Percentiles rank a stretch among this genome's conserved stretches.
Evolutionary conservation across 352 stramenopile genomes (phyloP).

Genomic region (Globisporangium cylindrosporum): DNA sequence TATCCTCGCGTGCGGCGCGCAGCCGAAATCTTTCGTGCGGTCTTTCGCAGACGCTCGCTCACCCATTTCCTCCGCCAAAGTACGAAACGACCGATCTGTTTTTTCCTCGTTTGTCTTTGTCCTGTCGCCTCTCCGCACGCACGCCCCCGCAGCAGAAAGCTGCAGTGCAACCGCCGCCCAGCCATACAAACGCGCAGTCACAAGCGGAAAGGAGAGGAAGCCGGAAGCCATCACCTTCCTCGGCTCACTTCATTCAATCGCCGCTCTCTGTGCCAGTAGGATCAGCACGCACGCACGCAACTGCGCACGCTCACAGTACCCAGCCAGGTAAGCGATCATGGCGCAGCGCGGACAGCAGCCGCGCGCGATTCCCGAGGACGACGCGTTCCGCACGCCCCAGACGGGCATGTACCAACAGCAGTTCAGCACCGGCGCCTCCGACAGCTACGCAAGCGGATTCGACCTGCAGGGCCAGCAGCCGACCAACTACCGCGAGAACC

Average conservation of each 20-base stretch:
- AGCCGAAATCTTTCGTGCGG: slow-evolving; percentile 1
- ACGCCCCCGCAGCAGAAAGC: neutral
- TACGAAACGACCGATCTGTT: neutral
- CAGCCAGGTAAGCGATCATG: neutral
- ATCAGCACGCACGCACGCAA: neutral
- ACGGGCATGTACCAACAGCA: slow-evolving; percentile 17
- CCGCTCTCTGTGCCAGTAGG: neutral
- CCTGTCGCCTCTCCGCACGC: neutral
- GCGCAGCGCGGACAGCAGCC: slow-evolving; percentile 5
- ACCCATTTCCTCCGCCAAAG: slow-evolving; percentile 2
- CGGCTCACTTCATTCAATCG: neutral
- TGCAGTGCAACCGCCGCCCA: neutral
- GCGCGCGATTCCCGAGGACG: slow-evolving; percentile 21
- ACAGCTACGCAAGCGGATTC: slow-evolving; percentile 1
- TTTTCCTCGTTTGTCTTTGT: neutral
- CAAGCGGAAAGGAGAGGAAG: neutral
- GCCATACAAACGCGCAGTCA: slow-evolving; percentile 6
- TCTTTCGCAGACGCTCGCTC: neutral
- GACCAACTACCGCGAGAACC: neutral
- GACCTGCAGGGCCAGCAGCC: slow-evolving; percentile 9
- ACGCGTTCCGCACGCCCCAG: slow-evolving; percentile 19
- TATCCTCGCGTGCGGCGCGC: neutral
- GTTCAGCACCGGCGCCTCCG: neutral
- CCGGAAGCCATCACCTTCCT: neutral
- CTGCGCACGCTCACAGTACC: neutral